Percentiles rank a stretch among this genome's conserved stretches.
Conservation (phyloP, 2,329 filamentous ascomycete species). For the Hypomyces rosellus region DNA sequence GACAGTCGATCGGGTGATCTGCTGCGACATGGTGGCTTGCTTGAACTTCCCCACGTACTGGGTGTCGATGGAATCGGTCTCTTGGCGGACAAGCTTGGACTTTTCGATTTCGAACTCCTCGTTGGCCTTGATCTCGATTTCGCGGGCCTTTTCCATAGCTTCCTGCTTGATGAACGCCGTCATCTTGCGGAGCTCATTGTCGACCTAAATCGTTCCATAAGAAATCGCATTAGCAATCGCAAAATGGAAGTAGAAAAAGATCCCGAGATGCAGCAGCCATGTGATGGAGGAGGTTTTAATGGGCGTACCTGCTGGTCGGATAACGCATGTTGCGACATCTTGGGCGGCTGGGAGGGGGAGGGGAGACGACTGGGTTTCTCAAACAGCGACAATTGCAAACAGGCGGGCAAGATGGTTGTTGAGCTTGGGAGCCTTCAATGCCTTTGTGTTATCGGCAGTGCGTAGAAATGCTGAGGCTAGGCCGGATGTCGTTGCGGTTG, state of each 20-base stretch:
- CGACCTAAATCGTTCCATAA: slow-evolving; percentile 57
- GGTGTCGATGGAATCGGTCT: slow-evolving; percentile 85
- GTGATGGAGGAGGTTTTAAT: slow-evolving; percentile 13
- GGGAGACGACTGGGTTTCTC: background rate
- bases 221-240: slow-evolving; percentile 1
- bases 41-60: slow-evolving; percentile 99
- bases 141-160: slow-evolving; percentile 90
- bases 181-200: slow-evolving; percentile 99
- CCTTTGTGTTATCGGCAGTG: background rate
- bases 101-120: slow-evolving; percentile 99
- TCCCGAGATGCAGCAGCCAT: slow-evolving; percentile 1
- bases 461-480: background rate
- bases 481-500: background rate
- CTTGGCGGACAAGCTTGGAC: slow-evolving; percentile 93
- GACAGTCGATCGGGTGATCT: slow-evolving; percentile 94
- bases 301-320: slow-evolving; percentile 89
- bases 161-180: slow-evolving; percentile 99
- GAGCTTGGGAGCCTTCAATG: background rate
- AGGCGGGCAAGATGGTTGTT: background rate
- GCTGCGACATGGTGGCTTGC: slow-evolving; percentile 95
- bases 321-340: slow-evolving; percentile 93
- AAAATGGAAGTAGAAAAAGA: too few relatives aligned
- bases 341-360: slow-evolving; percentile 31
- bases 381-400: background rate
- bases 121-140: slow-evolving; percentile 97